phyloP scores from a whole-genome alignment of 2,329 filamentous ascomycete species.

The Xylaria sp. region DNA sequence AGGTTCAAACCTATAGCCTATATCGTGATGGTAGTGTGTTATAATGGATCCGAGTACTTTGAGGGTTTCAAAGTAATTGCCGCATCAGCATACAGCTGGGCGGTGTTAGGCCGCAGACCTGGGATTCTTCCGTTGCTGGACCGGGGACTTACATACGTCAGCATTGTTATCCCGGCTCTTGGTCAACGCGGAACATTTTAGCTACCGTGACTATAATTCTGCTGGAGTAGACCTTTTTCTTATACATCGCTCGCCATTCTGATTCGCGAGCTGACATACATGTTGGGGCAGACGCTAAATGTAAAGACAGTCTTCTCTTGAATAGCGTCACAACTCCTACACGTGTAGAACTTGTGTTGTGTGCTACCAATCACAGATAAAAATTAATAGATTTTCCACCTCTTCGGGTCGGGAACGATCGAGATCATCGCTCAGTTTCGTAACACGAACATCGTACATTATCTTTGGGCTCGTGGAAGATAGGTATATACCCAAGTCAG shows the following conservation, averaged over 20 bases:
- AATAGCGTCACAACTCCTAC: not conserved
- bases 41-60: too few relatives aligned
- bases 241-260: not conserved
- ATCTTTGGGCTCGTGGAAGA: not conserved
- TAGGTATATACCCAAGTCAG: not conserved
- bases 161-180: not conserved
- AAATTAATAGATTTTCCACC: too few relatives aligned
- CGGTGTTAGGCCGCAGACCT: too few relatives aligned
- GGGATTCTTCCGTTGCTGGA: too few relatives aligned
- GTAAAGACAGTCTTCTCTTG: not conserved
- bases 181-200: not conserved
- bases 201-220: not conserved
- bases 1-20: too few relatives aligned
- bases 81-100: too few relatives aligned
- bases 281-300: not conserved
- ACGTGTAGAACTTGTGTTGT: not conserved
- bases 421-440: not conserved
- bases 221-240: not conserved
- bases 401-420: slow-evolving; percentile 1
- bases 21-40: too few relatives aligned
- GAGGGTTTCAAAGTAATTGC: too few relatives aligned
- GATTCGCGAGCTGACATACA: not conserved
- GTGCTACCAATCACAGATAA: too few relatives aligned
- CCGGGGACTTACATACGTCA: too few relatives aligned
- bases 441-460: not conserved